Conservation (phyloP, 2,329 filamentous ascomycete genomes). For the Myriosclerotinia curreyana region DNA sequence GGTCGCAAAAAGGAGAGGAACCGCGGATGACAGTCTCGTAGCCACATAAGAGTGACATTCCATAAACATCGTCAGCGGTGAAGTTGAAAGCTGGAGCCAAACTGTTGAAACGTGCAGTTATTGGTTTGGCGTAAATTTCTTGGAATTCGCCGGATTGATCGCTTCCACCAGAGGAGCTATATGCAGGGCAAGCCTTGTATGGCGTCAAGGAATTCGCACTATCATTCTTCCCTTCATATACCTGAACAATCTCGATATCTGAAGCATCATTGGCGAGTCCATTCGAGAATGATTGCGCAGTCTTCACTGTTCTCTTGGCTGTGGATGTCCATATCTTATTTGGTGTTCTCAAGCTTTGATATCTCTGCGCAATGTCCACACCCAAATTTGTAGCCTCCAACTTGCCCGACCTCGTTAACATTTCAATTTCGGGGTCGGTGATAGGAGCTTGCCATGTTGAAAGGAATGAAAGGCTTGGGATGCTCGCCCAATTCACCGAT, state of each 20-base stretch:
- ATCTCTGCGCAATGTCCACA: constrained; percentile 35
- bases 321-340: constrained; percentile 51
- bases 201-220: constrained; percentile 54
- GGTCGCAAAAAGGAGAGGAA: constrained; percentile 47
- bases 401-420: constrained; percentile 34
- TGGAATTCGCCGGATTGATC: constrained; percentile 44
- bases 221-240: constrained; percentile 47
- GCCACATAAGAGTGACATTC: constrained; percentile 50
- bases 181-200: constrained; percentile 52
- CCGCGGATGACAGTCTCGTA: constrained; percentile 51
- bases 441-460: constrained; percentile 35
- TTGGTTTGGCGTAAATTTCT: constrained; percentile 48
- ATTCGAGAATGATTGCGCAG: constrained; percentile 47
- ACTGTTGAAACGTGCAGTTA: constrained; percentile 47
- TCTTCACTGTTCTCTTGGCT: constrained; percentile 50
- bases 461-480: constrained; percentile 34
- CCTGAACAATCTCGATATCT: constrained; percentile 44
- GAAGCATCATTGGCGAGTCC: constrained; percentile 46
- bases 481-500: constrained; percentile 46
- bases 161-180: constrained; percentile 49
- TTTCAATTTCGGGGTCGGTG: constrained; percentile 33
- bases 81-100: constrained; percentile 51
- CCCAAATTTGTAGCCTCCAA: constrained; percentile 34
- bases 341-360: constrained; percentile 43
- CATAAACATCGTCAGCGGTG: constrained; percentile 49